A percentile compares a stretch with the other conserved stretches of the same genome.
Evolutionary conservation across 2,329 filamentous ascomycete genomes (phyloP).

Genomic region (Botryosphaeria dothidea): DNA sequence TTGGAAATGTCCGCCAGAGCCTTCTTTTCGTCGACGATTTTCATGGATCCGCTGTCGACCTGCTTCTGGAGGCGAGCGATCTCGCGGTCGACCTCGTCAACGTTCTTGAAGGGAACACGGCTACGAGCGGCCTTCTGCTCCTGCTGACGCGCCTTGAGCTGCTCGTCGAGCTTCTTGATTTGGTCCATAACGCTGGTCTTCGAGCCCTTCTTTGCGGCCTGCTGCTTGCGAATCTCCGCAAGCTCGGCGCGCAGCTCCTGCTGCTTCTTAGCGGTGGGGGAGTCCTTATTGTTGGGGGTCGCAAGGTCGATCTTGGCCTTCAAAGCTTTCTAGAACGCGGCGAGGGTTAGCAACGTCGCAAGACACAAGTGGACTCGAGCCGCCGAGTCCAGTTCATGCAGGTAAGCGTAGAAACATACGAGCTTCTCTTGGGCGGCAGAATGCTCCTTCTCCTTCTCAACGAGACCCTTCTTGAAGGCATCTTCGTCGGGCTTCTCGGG

Average conservation of each 20-base stretch:
- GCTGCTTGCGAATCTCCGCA: slow-evolving; percentile 81
- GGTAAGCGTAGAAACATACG: slow-evolving; percentile 42
- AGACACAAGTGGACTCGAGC: neutral
- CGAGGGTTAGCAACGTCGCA: slow-evolving; percentile 22
- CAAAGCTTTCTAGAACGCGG: slow-evolving; percentile 67
- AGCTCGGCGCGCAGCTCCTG: slow-evolving; percentile 82
- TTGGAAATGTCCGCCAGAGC: slow-evolving; percentile 78
- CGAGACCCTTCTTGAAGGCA: slow-evolving; percentile 75
- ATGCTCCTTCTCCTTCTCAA: slow-evolving; percentile 84
- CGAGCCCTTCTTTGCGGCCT: slow-evolving; percentile 82
- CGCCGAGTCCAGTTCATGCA: slow-evolving; percentile 2
- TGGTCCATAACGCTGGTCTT: slow-evolving; percentile 79
- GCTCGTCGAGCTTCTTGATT: slow-evolving; percentile 88
- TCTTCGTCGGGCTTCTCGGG: slow-evolving; percentile 88
- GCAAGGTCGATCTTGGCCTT: slow-evolving; percentile 86
- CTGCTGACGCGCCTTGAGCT: slow-evolving; percentile 78
- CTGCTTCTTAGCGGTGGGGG: slow-evolving; percentile 77
- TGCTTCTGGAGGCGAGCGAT: slow-evolving; percentile 79
- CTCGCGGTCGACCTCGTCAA: slow-evolving; percentile 83
- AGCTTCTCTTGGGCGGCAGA: slow-evolving; percentile 71
- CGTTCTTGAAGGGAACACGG: slow-evolving; percentile 81
- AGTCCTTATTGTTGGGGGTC: slow-evolving; percentile 79
- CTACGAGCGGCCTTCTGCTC: slow-evolving; percentile 85
- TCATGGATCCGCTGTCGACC: slow-evolving; percentile 88
- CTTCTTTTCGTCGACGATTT: slow-evolving; percentile 97